These are phyloP conservation scores for Moesziomyces antarcticus DNA, from an alignment of 1,284 basidiomycete genomes.

Conservation along the genomic window DNA sequence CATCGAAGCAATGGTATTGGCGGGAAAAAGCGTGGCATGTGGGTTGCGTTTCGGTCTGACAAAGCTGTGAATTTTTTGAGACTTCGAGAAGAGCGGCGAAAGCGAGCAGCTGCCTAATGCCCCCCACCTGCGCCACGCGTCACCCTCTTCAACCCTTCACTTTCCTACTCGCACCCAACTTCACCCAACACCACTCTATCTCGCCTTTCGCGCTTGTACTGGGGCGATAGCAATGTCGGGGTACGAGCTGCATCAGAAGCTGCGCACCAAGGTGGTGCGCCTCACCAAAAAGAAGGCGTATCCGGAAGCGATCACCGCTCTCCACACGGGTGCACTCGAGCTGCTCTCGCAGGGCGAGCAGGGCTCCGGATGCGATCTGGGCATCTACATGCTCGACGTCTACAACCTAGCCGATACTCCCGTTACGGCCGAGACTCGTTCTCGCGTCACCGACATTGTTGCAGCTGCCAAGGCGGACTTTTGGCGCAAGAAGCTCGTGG, in stretches of 20 bases:
- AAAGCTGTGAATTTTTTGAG: background rate
- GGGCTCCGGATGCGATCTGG: constrained; percentile 65
- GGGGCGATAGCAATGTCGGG: constrained; percentile 17
- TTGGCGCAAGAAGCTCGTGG: constrained; percentile 64
- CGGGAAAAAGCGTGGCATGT: background rate
- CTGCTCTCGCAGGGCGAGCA: constrained; percentile 62
- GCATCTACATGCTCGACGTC: constrained; percentile 64
- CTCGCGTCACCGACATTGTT: constrained; percentile 53
- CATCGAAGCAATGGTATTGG: background rate
- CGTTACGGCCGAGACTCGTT: constrained; percentile 46
- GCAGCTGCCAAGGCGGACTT: constrained; percentile 54
- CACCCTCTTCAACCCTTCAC: too few species aligned
- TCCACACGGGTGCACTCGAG: constrained; percentile 54
- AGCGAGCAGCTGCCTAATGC: background rate
- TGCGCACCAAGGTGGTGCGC: constrained; percentile 65
- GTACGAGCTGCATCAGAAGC: constrained; percentile 67
- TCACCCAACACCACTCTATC: too few species aligned
- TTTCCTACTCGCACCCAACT: too few species aligned
- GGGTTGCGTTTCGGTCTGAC: constrained; percentile 3
- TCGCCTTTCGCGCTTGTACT: too few species aligned
- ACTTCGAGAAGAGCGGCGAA: constrained; percentile 28
- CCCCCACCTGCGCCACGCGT: too few species aligned
- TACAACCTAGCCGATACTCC: constrained; percentile 46
- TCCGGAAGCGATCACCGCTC: constrained; percentile 56
- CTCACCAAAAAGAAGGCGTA: constrained; percentile 65